A percentile compares a stretch with the other conserved stretches of the same genome.
These are phyloP conservation scores for Pinguiococcus pyrenoidosus DNA, from an alignment of 108 stramenopile species.

Conservation along the genomic window DNA sequence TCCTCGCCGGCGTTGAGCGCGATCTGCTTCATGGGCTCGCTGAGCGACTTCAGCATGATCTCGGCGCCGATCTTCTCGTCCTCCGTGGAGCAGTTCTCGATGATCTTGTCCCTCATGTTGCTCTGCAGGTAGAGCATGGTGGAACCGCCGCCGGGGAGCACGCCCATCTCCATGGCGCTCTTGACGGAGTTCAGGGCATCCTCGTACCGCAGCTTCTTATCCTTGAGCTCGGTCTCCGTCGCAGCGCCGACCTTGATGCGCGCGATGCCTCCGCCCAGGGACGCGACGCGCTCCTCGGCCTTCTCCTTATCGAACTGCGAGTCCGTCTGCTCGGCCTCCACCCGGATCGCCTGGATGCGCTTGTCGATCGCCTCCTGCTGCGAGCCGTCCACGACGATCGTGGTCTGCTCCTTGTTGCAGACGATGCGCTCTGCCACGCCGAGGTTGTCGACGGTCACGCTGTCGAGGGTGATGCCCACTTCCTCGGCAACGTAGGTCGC, in stretches of 20 bases:
- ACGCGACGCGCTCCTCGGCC: conserved; percentile 78
- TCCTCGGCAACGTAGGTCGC: conserved; percentile 89
- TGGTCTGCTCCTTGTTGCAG: conserved; percentile 73
- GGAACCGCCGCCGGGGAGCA: conserved; percentile 89
- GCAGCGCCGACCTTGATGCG: conserved; percentile 94
- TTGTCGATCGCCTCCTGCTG: conserved; percentile 67
- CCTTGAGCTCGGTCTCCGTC: conserved; percentile 94
- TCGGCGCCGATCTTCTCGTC: conserved; percentile 70
- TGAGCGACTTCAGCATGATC: conserved; percentile 69
- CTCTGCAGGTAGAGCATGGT: conserved; percentile 69
- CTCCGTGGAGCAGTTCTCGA: conserved; percentile 31
- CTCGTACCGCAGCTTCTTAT: conserved; percentile 93
- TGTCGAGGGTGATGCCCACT: conserved; percentile 84
- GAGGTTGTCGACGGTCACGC: conserved; percentile 79
- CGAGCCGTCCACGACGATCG: conserved; percentile 84
- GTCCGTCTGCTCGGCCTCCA: conserved; percentile 66
- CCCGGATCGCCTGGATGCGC: conserved; percentile 70
- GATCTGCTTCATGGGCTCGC: conserved; percentile 72
- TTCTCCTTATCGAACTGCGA: conserved; percentile 80
- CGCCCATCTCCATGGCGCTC: conserved; percentile 74
- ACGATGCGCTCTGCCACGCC: conserved; percentile 82
- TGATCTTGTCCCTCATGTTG: conserved; percentile 21
- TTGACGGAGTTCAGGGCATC: conserved; percentile 88
- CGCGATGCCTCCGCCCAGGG: conserved; percentile 88
- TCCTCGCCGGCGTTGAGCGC: conserved; percentile 77